Evolutionary conservation across 139 green algal species (phyloP).

Genomic region (Chlamydomonas sp.): DNA sequence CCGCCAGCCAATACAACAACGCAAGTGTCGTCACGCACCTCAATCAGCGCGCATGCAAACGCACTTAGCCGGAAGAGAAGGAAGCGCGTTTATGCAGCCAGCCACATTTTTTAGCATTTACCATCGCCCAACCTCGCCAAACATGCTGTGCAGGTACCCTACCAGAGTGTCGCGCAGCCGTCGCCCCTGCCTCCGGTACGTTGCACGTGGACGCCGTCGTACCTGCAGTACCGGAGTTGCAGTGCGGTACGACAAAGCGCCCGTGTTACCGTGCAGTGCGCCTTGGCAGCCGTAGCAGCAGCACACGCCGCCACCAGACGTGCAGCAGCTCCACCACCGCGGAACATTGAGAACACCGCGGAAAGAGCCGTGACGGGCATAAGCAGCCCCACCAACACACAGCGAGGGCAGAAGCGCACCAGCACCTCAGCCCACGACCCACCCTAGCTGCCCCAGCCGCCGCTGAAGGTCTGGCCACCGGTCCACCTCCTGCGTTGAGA

Average conservation of each 20-base stretch:
- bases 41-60: background rate
- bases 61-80: background rate
- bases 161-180: constrained; percentile 65
- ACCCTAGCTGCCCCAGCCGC: constrained; percentile 43
- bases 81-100: background rate
- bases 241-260: background rate
- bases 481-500: constrained; percentile 57
- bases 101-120: background rate
- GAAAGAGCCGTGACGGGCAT: no score
- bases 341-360: no score
- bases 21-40: background rate
- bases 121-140: background rate
- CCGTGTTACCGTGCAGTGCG: background rate
- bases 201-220: constrained; percentile 41
- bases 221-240: constrained; percentile 5
- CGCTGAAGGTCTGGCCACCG: constrained; percentile 39
- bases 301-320: background rate
- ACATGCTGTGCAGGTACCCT: background rate
- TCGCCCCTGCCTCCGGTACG: constrained; percentile 58
- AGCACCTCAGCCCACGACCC: constrained; percentile 14
- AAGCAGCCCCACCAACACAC: background rate
- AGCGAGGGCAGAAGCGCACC: background rate
- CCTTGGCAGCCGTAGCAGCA: background rate
- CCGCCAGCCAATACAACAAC: background rate
- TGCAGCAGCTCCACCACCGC: no score